phyloP scores from a whole-genome alignment of 768 basidiomycete genomes.

The Ephemerocybe angulata region DNA sequence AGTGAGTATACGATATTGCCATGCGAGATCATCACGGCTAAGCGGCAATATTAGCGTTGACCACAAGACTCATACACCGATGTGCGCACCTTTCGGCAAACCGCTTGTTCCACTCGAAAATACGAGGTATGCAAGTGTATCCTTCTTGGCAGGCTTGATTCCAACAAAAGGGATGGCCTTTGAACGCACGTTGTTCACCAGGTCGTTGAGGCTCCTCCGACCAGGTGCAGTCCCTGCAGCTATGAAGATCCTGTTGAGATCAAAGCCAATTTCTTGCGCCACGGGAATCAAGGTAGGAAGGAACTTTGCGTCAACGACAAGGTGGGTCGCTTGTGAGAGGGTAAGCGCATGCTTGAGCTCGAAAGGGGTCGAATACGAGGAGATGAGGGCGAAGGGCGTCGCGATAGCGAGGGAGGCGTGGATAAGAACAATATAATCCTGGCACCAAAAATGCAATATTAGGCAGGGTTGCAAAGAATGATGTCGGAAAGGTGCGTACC shows the following conservation, averaged over 20 bases:
- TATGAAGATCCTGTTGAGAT: conserved; percentile 46
- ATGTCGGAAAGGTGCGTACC: conserved; percentile 35
- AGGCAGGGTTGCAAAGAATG: not conserved
- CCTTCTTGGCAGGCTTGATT: conserved; percentile 41
- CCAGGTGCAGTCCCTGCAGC: conserved; percentile 42
- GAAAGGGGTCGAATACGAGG: conserved; percentile 35
- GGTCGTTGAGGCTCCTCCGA: conserved; percentile 39
- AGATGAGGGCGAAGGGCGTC: conserved; percentile 32
- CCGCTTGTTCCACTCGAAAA: conserved; percentile 82
- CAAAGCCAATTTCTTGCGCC: conserved; percentile 31
- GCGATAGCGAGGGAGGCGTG: conserved; percentile 29
- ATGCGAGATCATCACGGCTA: conserved; percentile 77
- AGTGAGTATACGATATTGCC: conserved; percentile 53
- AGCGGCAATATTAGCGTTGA: not conserved
- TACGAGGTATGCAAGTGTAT: conserved; percentile 65
- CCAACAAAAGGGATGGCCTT: conserved; percentile 38
- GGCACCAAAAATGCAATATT: conserved; percentile 1
- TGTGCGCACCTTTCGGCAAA: conserved; percentile 58
- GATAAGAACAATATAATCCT: conserved; percentile 35
- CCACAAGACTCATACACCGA: not conserved
- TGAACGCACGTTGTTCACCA: conserved; percentile 38
- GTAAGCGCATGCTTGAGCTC: conserved; percentile 34
- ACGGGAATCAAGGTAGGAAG: conserved; percentile 28
- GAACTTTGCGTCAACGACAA: conserved; percentile 33
- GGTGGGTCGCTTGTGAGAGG: conserved; percentile 29